These are phyloP conservation scores for Phyllosticta citrichinensis DNA, from an alignment of 2,329 filamentous ascomycete genomes.

Conservation along the genomic window DNA sequence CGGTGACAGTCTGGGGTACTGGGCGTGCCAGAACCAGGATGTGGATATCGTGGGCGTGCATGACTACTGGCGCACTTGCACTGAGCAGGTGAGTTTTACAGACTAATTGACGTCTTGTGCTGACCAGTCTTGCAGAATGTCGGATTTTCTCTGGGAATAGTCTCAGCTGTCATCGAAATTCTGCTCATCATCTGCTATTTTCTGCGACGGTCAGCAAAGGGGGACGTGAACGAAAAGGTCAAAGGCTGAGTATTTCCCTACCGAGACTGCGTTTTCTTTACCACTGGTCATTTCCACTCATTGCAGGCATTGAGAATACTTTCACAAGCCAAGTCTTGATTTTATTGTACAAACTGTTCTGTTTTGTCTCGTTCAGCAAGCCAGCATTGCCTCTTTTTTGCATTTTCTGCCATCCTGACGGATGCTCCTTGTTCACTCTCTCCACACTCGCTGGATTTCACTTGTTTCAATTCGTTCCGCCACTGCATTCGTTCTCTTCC, in stretches of 20 bases:
- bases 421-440: too few species aligned
- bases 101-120: neutral
- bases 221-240: neutral
- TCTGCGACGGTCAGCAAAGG: neutral
- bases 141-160: neutral
- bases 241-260: neutral
- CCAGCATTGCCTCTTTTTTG: too few species aligned
- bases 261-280: too few species aligned
- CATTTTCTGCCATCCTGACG: too few species aligned
- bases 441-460: too few species aligned
- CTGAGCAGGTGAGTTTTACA: constrained; percentile 10
- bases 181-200: neutral
- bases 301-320: too few species aligned
- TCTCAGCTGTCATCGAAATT: neutral
- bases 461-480: too few species aligned
- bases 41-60: neutral
- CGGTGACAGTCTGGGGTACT: neutral
- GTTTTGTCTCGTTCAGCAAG: too few species aligned
- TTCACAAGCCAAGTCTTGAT: too few species aligned
- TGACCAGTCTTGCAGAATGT: neutral
- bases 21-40: neutral
- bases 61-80: constrained; percentile 5
- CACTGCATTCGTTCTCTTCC: too few species aligned
- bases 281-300: too few species aligned
- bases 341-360: too few species aligned